Evolutionary conservation across 2,329 filamentous ascomycete genomes (phyloP).

Genomic region (Lachnellula occidentalis): DNA sequence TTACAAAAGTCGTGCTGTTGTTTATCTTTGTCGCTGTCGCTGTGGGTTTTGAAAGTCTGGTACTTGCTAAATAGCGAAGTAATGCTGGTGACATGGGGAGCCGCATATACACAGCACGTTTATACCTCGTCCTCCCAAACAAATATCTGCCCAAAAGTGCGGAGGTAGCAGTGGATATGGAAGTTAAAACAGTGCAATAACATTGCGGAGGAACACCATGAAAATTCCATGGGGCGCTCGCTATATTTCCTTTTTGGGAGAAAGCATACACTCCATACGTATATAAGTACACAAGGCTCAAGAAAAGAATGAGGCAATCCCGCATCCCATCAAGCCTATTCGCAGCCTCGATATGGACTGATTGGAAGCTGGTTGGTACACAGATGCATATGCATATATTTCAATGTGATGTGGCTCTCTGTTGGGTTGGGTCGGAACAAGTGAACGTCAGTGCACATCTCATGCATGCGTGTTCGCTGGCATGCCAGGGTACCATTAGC

Average conservation of each 20-base stretch:
- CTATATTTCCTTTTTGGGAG: no score
- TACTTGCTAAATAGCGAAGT: background rate
- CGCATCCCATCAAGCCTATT: no score
- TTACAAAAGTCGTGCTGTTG: background rate
- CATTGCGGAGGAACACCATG: no score
- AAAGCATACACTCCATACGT: no score
- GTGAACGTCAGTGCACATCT: background rate
- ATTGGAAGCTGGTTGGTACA: background rate
- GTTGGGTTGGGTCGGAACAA: constrained; percentile 8
- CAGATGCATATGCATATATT: background rate
- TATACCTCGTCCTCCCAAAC: background rate
- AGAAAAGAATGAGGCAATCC: no score
- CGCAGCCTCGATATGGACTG: constrained; percentile 4
- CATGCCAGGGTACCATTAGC: background rate
- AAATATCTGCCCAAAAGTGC: background rate
- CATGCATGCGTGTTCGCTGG: constrained; percentile 11
- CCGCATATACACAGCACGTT: background rate
- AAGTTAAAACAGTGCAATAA: no score
- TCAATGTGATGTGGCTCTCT: constrained; percentile 3
- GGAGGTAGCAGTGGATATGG: no score
- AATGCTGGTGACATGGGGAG: background rate
- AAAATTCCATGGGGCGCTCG: no score
- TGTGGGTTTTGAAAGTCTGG: background rate
- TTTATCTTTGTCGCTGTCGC: no score
- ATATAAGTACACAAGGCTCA: no score